Evolutionary conservation across 2,329 filamentous ascomycete genomes (phyloP), one percentile per base, ranked within the genome.

Genomic region (Penicillium sp.): DNA sequence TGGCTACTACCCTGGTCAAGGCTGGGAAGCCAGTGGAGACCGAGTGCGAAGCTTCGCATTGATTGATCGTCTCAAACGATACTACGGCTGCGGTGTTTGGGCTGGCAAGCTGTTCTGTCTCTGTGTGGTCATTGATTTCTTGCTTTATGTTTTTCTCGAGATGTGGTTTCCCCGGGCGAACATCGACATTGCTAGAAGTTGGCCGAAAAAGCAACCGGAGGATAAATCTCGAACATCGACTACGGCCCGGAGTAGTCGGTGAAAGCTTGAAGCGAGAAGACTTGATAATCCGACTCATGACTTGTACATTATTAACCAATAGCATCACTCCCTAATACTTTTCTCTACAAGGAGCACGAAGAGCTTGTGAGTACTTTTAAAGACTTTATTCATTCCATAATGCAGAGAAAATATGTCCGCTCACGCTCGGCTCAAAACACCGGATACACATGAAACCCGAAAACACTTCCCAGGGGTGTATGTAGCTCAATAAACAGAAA

Each of bases 81-180:
- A 98, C 69, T 98, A 96, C 63, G 93, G 93, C 7, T 98, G 94
- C 64, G 93, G 93, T 27, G 91, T 97, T 40, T 98, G 93, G 93
- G 93, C 93, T 0, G 93, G 93, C 28, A 98, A 98, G 70, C 75
- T 98, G 7, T 98, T 98, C 63, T 96, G 93, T 61, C 75, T 98
- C 1, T 96, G 91, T 55, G 90, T 90, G 9, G 83, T 97, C 47
- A 85, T 98, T 42, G 93, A 98, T 69, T 98, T 95, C 61, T 71
- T 98, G 40, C 78, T 98, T 42, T 95, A 89, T 60, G 76, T 96
- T 39, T 81, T 95, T 40, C 75, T 96, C 43, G 93, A 98, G 68
- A 81, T 94, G 69, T 86, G 82, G 73, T 90, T 87, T 52, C 93
- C 93, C 0, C 77, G 90, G 47, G 84, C 86, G 29, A 80, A 82